Conservation (phyloP, 2,329 filamentous ascomycete genomes). For the Colletotrichum sp. region DNA sequence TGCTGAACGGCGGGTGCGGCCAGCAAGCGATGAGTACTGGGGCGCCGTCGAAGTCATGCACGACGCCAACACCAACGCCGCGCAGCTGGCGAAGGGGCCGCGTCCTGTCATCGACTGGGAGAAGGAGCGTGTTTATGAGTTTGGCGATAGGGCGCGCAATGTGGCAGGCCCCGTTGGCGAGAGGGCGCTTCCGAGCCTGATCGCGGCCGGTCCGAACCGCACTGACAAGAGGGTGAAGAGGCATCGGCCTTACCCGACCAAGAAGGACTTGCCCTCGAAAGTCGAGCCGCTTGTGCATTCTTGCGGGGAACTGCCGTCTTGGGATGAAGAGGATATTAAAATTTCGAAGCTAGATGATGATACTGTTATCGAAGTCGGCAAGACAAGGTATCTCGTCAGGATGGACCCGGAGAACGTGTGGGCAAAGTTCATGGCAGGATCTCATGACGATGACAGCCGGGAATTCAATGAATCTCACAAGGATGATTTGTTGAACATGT, state of each 20-base stretch:
- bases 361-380: not conserved
- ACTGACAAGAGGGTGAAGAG: not conserved
- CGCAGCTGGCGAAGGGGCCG: accelerated
- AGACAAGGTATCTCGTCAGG: not conserved
- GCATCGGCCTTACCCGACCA: not conserved
- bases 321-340: not conserved
- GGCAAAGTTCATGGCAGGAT: not conserved
- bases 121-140: accelerated
- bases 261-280: not conserved
- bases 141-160: not conserved
- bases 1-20: accelerated
- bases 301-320: too few species aligned
- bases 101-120: not conserved
- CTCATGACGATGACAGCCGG: accelerated
- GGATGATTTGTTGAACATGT: not conserved
- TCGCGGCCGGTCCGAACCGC: not conserved
- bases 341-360: not conserved
- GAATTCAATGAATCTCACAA: not conserved
- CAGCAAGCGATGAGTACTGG: accelerated
- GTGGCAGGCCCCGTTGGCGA: not conserved
- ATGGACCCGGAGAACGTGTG: not conserved
- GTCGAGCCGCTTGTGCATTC: not conserved
- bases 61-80: not conserved
- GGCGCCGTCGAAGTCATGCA: not conserved
- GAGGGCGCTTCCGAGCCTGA: not conserved